Conservation (phyloP, 2,329 filamentous ascomycete species). For the Cordyceps tenuipes region DNA sequence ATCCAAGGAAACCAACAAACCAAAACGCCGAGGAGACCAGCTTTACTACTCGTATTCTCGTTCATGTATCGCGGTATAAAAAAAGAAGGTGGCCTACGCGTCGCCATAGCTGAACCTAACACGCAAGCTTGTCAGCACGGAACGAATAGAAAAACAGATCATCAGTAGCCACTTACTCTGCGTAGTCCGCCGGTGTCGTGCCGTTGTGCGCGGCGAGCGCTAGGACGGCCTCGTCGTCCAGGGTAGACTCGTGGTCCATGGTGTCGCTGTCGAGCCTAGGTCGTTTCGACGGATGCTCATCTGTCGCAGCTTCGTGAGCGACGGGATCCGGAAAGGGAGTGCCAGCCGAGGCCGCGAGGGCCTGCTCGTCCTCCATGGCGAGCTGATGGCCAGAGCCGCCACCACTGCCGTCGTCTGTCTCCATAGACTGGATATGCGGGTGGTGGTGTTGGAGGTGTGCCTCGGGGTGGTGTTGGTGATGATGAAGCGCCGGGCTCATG, state of each 20-base stretch:
- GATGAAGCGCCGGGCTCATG: not conserved
- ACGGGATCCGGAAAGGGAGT: not conserved
- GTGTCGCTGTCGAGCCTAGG: conserved; percentile 28
- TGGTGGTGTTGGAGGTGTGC: too few relatives aligned
- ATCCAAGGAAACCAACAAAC: not conserved
- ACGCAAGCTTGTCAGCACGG: conserved; percentile 10
- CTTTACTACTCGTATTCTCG: not conserved
- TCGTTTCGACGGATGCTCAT: conserved; percentile 33
- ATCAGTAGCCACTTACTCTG: conserved; percentile 31
- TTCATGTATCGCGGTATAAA: not conserved
- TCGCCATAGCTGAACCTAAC: conserved; percentile 34
- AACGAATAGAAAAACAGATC: too few relatives aligned
- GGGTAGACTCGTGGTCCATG: conserved; percentile 24
- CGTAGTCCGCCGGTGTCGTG: conserved; percentile 29
- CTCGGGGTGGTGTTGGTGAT: not conserved
- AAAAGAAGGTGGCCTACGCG: conserved; percentile 20
- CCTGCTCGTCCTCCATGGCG: conserved; percentile 5
- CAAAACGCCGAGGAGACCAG: not conserved
- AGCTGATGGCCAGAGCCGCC: not conserved
- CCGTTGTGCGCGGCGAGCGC: conserved; percentile 38
- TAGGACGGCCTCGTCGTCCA: conserved; percentile 42
- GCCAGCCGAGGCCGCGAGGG: not conserved
- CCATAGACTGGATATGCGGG: not conserved
- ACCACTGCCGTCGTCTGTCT: not conserved
- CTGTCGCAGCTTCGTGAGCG: conserved; percentile 3